Evolutionary conservation across 176 grass and related monocot genomes (phyloP).

Genomic region (Tuctoria greenei): DNA sequence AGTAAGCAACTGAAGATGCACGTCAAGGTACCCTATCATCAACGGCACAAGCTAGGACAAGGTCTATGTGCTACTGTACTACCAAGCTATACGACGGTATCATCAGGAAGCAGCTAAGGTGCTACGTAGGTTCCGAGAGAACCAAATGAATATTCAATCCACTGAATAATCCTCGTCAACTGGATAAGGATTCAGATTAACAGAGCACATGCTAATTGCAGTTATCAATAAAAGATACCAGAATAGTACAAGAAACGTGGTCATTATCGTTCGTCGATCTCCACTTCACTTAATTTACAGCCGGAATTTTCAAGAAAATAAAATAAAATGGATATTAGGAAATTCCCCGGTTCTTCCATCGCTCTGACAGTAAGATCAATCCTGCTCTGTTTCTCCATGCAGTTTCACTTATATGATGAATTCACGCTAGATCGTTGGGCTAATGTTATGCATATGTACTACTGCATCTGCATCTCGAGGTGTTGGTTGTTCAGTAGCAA

Average conservation of each 20-base stretch:
- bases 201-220: neutral
- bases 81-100: too few species aligned
- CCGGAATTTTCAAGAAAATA: constrained; percentile 19
- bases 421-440: neutral
- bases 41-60: neutral
- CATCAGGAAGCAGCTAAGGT: neutral
- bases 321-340: neutral
- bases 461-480: neutral
- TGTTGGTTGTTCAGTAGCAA: constrained; percentile 7
- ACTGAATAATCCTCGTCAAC: neutral
- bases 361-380: neutral
- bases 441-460: neutral
- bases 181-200: constrained; percentile 2
- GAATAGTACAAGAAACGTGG: constrained; percentile 27
- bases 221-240: neutral
- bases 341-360: neutral
- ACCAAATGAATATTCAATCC: neutral
- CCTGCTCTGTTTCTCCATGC: neutral
- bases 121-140: too few species aligned
- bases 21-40: neutral
- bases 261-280: neutral
- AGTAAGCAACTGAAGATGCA: neutral
- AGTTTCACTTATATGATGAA: neutral
- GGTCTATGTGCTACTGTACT: too few species aligned
- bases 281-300: constrained; percentile 31